Percentiles rank a stretch among this genome's conserved stretches.
Evolutionary conservation across 1,284 basidiomycete genomes (phyloP).

Genomic region (Puccinia hordei): DNA sequence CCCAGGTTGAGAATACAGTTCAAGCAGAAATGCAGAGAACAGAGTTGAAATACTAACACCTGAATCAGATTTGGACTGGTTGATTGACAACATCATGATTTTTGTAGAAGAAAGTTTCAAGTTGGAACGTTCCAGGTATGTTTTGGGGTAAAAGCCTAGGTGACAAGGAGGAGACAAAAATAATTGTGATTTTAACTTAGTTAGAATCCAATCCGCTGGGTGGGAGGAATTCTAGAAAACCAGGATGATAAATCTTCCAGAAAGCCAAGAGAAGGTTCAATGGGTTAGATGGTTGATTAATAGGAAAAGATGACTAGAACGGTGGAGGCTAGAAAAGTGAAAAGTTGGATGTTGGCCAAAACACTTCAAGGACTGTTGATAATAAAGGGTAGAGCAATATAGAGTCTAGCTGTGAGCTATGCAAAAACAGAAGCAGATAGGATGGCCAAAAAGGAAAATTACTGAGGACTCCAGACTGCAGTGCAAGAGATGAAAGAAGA

Average conservation of each 20-base stretch:
- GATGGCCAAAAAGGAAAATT: background rate
- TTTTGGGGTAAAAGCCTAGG: too few species aligned
- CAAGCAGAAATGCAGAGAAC: too few species aligned
- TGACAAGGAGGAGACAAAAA: too few species aligned
- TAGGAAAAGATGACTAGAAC: background rate
- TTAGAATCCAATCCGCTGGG: conserved; percentile 15
- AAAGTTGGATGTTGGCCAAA: background rate
- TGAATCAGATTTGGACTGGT: background rate
- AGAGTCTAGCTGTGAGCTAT: background rate
- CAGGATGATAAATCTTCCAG: background rate
- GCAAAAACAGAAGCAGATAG: background rate
- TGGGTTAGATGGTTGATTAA: background rate
- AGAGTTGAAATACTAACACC: too few species aligned
- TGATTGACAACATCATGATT: conserved; percentile 5
- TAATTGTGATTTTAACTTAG: background rate
- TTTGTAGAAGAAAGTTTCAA: too few species aligned
- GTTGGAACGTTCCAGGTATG: too few species aligned
- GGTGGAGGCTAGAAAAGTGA: background rate
- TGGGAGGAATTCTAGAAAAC: background rate
- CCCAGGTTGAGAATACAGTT: too few species aligned
- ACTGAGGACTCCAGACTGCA: background rate
- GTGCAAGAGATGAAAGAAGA: background rate
- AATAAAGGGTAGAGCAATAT: background rate
- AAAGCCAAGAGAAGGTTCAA: background rate
- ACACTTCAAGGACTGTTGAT: background rate